phyloP scores from a whole-genome alignment of 108 stramenopile genomes.

The Pseudonitzschia pungens region DNA sequence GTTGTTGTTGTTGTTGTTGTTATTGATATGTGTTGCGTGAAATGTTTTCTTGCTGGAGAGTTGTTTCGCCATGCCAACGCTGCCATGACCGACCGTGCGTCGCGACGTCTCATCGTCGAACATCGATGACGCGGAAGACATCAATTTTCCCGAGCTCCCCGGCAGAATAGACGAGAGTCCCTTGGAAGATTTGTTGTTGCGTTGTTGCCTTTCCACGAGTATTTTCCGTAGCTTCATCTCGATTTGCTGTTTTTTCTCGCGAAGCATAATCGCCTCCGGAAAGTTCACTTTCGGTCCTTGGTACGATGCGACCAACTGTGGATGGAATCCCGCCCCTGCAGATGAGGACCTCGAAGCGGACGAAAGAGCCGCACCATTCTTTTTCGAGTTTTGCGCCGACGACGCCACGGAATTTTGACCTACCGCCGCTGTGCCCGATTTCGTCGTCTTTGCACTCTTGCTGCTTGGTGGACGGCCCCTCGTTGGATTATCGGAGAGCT shows the following conservation, averaged over 20 bases:
- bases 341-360: too few species aligned
- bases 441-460: background rate
- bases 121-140: background rate
- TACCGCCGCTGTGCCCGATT: background rate
- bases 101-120: slow-evolving; percentile 3
- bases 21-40: background rate
- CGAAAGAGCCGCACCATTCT: background rate
- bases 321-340: background rate
- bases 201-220: slow-evolving; percentile 16
- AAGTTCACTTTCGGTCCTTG: slow-evolving; percentile 31
- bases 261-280: slow-evolving; percentile 44
- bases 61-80: background rate
- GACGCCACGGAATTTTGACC: background rate
- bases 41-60: background rate
- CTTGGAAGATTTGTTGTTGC: background rate
- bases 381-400: background rate
- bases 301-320: background rate
- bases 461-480: slow-evolving; percentile 1
- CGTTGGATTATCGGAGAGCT: background rate
- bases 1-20: background rate
- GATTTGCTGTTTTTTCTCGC: slow-evolving; percentile 39
- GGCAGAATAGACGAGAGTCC: background rate
- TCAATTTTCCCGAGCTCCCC: background rate
- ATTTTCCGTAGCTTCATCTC: slow-evolving; percentile 15
- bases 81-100: background rate